These are phyloP conservation scores for Adansonia rubrostipa DNA, from an alignment of 441 rosid genomes.

Conservation along the genomic window DNA sequence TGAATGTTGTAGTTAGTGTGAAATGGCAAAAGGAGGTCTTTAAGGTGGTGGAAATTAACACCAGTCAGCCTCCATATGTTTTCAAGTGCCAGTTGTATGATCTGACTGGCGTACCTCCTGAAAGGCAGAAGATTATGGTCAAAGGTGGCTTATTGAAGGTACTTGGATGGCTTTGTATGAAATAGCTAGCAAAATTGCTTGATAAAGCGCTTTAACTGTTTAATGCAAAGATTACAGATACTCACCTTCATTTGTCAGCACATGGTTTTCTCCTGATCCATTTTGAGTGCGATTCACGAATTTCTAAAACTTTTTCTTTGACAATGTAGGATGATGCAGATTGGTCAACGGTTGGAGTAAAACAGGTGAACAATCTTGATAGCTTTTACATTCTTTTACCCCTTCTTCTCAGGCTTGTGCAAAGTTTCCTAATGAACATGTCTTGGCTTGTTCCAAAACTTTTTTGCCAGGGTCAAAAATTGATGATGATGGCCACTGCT, in stretches of 20 bases:
- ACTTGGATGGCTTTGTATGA: conserved; percentile 6
- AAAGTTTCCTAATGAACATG: background rate
- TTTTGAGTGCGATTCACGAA: background rate
- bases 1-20: conserved; percentile 64
- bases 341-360: conserved; percentile 85
- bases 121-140: conserved; percentile 97
- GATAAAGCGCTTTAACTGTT: conserved; percentile 1
- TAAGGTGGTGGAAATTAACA: conserved; percentile 74
- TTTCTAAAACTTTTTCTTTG: conserved; percentile 20
- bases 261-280: background rate
- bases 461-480: conserved; percentile 76
- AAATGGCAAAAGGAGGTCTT: conserved; percentile 97
- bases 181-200: background rate
- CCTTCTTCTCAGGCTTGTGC: background rate
- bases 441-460: background rate
- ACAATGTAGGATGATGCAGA: conserved; percentile 84
- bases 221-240: background rate
- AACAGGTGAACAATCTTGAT: conserved; percentile 50
- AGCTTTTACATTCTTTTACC: background rate
- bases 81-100: conserved; percentile 93
- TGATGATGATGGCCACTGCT: conserved; percentile 99
- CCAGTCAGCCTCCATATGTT: conserved; percentile 71
- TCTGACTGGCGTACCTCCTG: conserved; percentile 95
- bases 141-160: conserved; percentile 97
- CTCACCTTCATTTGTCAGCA: background rate